Evolutionary conservation across 257 asterid genomes (phyloP).

Genomic region (Prunella vulgaris): DNA sequence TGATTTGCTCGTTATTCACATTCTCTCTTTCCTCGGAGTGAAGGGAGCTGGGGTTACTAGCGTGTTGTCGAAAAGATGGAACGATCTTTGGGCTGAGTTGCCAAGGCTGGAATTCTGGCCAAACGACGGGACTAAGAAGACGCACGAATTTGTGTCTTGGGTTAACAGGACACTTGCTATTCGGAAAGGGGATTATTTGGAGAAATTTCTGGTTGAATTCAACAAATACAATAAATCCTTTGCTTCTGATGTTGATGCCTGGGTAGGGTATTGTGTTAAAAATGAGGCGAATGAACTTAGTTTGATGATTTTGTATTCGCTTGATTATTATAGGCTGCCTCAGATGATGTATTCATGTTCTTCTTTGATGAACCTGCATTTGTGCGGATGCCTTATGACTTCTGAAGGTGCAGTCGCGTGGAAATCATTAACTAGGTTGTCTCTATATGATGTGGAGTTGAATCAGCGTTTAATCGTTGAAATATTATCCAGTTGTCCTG

Average conservation of each 20-base stretch:
- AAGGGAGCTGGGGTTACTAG: too few species aligned
- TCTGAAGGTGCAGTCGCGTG: neutral
- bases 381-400: neutral
- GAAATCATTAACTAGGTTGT: neutral
- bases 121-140: neutral
- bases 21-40: too few species aligned
- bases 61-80: too few species aligned
- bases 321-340: neutral
- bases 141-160: neutral
- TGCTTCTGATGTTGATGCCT: neutral
- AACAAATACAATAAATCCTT: neutral
- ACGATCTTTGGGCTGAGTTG: neutral
- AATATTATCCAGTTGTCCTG: slow-evolving; percentile 11
- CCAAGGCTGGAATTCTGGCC: neutral
- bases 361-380: neutral
- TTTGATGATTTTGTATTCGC: neutral
- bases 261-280: slow-evolving; percentile 10
- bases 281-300: slow-evolving; percentile 6
- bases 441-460: neutral
- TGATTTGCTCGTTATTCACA: too few species aligned
- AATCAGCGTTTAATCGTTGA: neutral
- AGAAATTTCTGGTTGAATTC: neutral
- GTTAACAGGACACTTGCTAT: neutral
- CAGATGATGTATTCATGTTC: neutral
- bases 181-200: neutral